Conservation (phyloP, 2,329 filamentous ascomycete genomes). For the Calonectria ilicicola region DNA sequence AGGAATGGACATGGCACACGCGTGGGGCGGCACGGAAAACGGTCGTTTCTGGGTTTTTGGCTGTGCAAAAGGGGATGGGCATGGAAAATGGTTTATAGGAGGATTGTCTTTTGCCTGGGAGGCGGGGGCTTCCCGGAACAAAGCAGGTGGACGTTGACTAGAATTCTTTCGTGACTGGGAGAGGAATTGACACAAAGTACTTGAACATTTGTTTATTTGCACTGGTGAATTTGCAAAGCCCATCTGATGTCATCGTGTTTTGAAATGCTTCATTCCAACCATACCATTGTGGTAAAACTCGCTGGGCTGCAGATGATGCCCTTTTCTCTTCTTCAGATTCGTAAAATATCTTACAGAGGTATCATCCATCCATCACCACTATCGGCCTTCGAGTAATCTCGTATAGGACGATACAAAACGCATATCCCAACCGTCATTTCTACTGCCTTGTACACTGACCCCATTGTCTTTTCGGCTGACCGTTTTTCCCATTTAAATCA, state of each 20-base stretch:
- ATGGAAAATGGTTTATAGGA: slow-evolving; percentile 6
- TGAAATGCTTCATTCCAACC: background rate
- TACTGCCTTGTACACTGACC: background rate
- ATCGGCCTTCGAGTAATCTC: background rate
- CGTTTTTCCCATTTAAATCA: background rate
- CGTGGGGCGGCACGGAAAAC: background rate
- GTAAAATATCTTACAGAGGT: slow-evolving; percentile 38
- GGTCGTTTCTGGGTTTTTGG: slow-evolving; percentile 8
- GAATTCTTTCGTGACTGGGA: background rate
- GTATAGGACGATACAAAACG: slow-evolving; percentile 1
- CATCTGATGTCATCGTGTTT: too few species aligned
- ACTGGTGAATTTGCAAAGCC: background rate
- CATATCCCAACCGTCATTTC: slow-evolving; percentile 6
- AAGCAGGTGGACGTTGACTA: background rate
- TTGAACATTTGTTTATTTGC: background rate
- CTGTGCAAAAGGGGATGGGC: slow-evolving; percentile 3
- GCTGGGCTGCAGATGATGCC: background rate
- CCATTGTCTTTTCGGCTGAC: background rate
- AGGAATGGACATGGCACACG: slow-evolving; percentile 6
- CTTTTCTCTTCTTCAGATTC: background rate
- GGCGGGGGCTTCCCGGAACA: background rate
- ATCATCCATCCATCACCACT: slow-evolving; percentile 37
- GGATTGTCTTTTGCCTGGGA: background rate
- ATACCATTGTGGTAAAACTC: background rate
- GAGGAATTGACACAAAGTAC: slow-evolving; percentile 18